phyloP scores from a whole-genome alignment of 1,284 basidiomycete genomes.

The Moesziomyces antarcticus region DNA sequence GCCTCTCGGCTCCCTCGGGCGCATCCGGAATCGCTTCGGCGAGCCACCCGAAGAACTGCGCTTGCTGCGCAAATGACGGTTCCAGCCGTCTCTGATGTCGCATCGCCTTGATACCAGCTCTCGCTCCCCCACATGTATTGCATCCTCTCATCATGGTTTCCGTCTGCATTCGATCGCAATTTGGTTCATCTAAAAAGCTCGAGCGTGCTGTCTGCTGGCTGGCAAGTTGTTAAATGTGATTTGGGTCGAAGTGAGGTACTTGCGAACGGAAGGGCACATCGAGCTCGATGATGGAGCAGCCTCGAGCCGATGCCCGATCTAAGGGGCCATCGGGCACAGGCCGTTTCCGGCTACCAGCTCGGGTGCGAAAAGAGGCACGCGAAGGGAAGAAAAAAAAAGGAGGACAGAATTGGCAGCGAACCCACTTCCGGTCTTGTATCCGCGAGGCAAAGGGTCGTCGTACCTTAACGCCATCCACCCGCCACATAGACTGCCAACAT shows the following conservation, averaged over 20 bases:
- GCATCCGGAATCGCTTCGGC: slow-evolving; percentile 6
- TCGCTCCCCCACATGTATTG: neutral
- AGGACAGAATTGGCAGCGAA: neutral
- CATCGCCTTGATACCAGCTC: neutral
- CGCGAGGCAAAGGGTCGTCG: slow-evolving; percentile 15
- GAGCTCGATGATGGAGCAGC: neutral
- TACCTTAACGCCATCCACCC: slow-evolving; percentile 1
- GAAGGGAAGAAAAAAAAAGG: slow-evolving; percentile 11
- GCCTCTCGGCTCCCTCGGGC: slow-evolving; percentile 20
- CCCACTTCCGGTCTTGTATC: slow-evolving; percentile 38
- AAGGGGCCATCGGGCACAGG: neutral
- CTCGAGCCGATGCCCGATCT: neutral
- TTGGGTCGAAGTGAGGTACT: neutral
- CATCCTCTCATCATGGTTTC: neutral
- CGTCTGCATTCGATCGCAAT: neutral
- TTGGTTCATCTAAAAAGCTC: neutral
- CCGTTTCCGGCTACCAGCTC: slow-evolving; percentile 17
- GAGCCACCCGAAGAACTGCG: slow-evolving; percentile 27
- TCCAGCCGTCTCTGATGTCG: slow-evolving; percentile 22
- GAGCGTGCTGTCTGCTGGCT: neutral
- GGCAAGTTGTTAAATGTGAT: neutral
- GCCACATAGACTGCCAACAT: neutral
- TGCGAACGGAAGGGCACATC: no score
- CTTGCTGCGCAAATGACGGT: slow-evolving; percentile 35
- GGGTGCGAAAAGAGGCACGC: slow-evolving; percentile 9